Conservation (phyloP, 805 yeast species). For the Candida ovalis region DNA sequence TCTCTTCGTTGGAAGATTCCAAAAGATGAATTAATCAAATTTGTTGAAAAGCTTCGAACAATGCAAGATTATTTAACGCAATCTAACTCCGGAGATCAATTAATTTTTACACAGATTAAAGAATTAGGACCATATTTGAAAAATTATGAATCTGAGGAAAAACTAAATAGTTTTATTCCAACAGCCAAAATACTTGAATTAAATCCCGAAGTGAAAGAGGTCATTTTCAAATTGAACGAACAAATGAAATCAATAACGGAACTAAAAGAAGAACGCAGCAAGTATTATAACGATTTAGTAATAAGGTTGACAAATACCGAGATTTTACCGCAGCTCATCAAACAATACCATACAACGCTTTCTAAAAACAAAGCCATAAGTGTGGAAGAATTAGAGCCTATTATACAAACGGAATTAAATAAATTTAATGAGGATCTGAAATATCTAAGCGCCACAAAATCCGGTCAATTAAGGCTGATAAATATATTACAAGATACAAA, state of each 20-base stretch:
- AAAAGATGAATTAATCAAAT: slow-evolving; percentile 13
- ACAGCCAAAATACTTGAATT: slow-evolving; percentile 33
- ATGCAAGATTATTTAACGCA: slow-evolving; percentile 48
- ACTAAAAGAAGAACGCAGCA: slow-evolving; percentile 35
- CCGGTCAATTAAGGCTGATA: slow-evolving; percentile 32
- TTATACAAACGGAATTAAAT: slow-evolving; percentile 39
- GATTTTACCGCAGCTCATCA: slow-evolving; percentile 49
- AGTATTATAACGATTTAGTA: slow-evolving; percentile 39
- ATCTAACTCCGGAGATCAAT: slow-evolving; percentile 60
- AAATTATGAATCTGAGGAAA: slow-evolving; percentile 31
- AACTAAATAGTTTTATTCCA: slow-evolving; percentile 37
- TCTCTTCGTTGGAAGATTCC: slow-evolving; percentile 46
- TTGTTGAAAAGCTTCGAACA: slow-evolving; percentile 38
- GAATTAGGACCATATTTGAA: slow-evolving; percentile 46
- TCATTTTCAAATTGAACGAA: slow-evolving; percentile 36
- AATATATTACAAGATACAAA: slow-evolving; percentile 34
- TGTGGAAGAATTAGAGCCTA: slow-evolving; percentile 33
- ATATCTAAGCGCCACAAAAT: slow-evolving; percentile 40
- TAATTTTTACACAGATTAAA: slow-evolving; percentile 43
- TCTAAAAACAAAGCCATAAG: slow-evolving; percentile 20
- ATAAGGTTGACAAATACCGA: slow-evolving; percentile 43
- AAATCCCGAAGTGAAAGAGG: slow-evolving; percentile 30
- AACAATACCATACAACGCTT: slow-evolving; percentile 10
- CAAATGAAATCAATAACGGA: slow-evolving; percentile 27
- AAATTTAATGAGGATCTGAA: slow-evolving; percentile 46